Percentiles rank a stretch among this genome's conserved stretches.
Conservation (phyloP, 148 eudicot species). For the Salicornia ramosissima region DNA sequence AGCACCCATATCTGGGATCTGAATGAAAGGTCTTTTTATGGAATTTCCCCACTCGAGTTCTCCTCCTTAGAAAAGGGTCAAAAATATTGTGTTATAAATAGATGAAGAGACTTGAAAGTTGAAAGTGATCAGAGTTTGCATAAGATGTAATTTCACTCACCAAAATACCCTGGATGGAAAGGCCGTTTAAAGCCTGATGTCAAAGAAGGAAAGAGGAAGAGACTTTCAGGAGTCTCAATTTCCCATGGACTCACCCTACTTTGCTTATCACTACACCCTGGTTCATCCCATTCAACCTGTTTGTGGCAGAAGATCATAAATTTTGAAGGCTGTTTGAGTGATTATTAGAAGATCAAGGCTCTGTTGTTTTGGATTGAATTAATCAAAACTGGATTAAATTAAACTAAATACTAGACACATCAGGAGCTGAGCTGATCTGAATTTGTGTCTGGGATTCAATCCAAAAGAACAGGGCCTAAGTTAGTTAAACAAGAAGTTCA, state of each 20-base stretch:
- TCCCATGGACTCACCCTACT: slow-evolving; percentile 86
- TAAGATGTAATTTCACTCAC: slow-evolving; percentile 31
- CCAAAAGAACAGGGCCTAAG: background rate
- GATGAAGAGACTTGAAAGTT: background rate
- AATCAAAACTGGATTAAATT: too few species aligned
- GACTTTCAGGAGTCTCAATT: slow-evolving; percentile 92
- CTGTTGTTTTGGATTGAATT: too few species aligned
- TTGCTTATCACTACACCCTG: slow-evolving; percentile 76
- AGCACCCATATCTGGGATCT: slow-evolving; percentile 36
- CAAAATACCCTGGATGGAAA: slow-evolving; percentile 54
- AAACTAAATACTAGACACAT: too few species aligned
- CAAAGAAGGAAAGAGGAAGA: slow-evolving; percentile 84
- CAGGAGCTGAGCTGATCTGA: background rate
- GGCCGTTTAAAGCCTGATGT: slow-evolving; percentile 75
- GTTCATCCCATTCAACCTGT: slow-evolving; percentile 96
- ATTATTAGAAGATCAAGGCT: too few species aligned
- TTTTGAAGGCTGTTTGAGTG: too few species aligned
- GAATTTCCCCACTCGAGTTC: slow-evolving; percentile 68
- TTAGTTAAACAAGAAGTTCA: background rate
- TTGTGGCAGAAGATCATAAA: background rate
- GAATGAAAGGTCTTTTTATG: slow-evolving; percentile 54
- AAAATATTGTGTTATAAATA: background rate
- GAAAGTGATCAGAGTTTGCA: background rate
- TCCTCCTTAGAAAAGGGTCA: slow-evolving; percentile 33
- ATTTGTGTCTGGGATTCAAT: background rate